Evolutionary conservation across 495 filamentous ascomycete genomes (phyloP).

Genomic region (Aspergillus coremiiformis): DNA sequence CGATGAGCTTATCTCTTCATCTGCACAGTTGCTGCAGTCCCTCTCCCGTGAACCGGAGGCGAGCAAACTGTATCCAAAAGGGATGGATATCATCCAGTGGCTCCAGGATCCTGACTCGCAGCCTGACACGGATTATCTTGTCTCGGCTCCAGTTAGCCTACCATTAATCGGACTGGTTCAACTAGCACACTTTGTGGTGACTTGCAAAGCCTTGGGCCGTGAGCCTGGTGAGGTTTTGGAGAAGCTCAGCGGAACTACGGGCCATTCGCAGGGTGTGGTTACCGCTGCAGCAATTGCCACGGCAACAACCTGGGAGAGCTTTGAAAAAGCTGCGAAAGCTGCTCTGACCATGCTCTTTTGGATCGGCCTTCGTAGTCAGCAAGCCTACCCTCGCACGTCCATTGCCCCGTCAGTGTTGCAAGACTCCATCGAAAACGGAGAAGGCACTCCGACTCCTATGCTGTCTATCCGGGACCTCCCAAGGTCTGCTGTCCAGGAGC

Average conservation of each 20-base stretch:
- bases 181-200: constrained; percentile 86
- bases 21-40: constrained; percentile 72
- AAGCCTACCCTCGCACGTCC: constrained; percentile 91
- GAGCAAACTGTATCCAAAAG: constrained; percentile 93
- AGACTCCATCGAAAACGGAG: constrained; percentile 88
- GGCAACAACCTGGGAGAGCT: constrained; percentile 82
- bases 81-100: constrained; percentile 89
- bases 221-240: constrained; percentile 80
- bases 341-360: constrained; percentile 95
- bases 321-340: constrained; percentile 64
- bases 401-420: constrained; percentile 86
- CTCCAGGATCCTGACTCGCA: constrained; percentile 78
- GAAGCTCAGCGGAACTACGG: constrained; percentile 77
- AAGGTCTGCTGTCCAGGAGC: constrained; percentile 75
- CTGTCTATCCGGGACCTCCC: constrained; percentile 91
- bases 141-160: constrained; percentile 94
- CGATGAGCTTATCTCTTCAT: constrained; percentile 68
- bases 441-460: constrained; percentile 94
- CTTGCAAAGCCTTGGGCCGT: constrained; percentile 80
- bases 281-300: constrained; percentile 89
- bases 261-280: constrained; percentile 94
- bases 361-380: constrained; percentile 98
- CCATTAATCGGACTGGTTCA: constrained; percentile 95
- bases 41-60: constrained; percentile 81
- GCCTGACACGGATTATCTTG: constrained; percentile 89